Evolutionary conservation across 768 basidiomycete genomes (phyloP), one percentile per base, ranked within the genome.

Genomic region (Trametes villosa): DNA sequence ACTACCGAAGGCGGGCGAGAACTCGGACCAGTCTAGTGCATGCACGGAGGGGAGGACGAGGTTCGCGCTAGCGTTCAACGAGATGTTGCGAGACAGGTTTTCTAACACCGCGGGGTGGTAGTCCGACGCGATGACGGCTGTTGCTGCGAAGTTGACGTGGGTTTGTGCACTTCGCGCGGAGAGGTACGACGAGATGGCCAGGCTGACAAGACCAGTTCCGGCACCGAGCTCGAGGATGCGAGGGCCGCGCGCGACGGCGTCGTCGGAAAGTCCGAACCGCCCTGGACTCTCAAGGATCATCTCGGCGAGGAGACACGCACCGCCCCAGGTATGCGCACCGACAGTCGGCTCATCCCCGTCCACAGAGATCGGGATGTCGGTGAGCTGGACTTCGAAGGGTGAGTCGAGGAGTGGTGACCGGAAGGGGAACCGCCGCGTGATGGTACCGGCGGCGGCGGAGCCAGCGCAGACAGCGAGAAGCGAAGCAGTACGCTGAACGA

Each of bases 241-340:
- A 2, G 82, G 65, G 11, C 49, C 24, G 26, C 40, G 55, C 20
- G 41, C 20, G 8, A 22, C 27, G 31, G 11, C 24, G 26, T 24
- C 22, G 9, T 20, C 34, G 22, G 36, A 29, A 4, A 85, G 68
- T 9, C 81, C 82, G 67, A 88, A 92, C 27, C 63, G 63, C 3
- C 64, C 68, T 0, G 92, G 89, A 30, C 78, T 69, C 29, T 86
- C 79, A 3, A 82, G 82, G 40, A 94, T 83, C 74, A 86, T 81
- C 69, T 92, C 88, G 0, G 92, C 84, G 56, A 96, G 79, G 8
- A 95, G 83, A 65, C 88, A 92, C 3, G 91, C 88, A 11, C 88
- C 85, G 4, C 92, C 92, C 94, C 93, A 96, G 0, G 92, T 95
- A 74, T 94, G 93, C 27, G 91, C 86, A 1, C 93, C 93, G 18